A percentile compares a stretch with the other conserved stretches of the same genome.
Conservation (phyloP, 225 moss, liverwort and hornwort genomes). For the Straminergon stramineum region DNA sequence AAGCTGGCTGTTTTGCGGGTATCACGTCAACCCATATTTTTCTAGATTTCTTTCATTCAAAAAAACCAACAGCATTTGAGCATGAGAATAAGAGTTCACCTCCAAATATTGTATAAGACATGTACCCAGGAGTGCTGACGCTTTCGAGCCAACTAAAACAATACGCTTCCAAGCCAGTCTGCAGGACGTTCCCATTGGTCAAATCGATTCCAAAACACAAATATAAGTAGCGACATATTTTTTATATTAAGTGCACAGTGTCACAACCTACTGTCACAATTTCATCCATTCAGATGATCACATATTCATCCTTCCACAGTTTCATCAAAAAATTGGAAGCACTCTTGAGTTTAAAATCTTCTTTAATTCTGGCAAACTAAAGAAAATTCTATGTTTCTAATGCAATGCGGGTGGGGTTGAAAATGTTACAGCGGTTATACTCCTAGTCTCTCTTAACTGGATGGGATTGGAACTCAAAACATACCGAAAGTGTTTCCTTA, state of each 20-base stretch:
- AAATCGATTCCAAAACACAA: background rate
- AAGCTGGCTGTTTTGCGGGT: background rate
- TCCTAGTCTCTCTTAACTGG: background rate
- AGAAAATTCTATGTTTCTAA: background rate
- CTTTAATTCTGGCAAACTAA: background rate
- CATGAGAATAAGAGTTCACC: conserved; percentile 5
- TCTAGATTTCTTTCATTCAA: background rate
- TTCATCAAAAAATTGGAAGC: background rate
- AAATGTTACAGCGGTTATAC: background rate
- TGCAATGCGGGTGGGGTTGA: background rate
- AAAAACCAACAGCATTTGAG: background rate
- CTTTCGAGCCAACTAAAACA: conserved; percentile 54
- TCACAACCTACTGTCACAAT: background rate
- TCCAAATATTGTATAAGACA: conserved; percentile 42
- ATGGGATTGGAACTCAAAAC: background rate
- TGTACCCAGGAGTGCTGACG: conserved; percentile 13
- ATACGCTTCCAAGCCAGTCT: conserved; percentile 29
- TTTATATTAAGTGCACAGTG: background rate
- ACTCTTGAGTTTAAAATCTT: background rate
- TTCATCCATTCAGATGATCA: background rate
- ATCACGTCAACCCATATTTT: background rate
- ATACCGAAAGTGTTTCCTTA: conserved; percentile 19
- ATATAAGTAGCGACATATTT: background rate
- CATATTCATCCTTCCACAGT: too few relatives aligned
- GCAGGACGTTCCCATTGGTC: background rate